Evolutionary conservation across 345 rosid species (phyloP).

Genomic region (Populus pruinosa): DNA sequence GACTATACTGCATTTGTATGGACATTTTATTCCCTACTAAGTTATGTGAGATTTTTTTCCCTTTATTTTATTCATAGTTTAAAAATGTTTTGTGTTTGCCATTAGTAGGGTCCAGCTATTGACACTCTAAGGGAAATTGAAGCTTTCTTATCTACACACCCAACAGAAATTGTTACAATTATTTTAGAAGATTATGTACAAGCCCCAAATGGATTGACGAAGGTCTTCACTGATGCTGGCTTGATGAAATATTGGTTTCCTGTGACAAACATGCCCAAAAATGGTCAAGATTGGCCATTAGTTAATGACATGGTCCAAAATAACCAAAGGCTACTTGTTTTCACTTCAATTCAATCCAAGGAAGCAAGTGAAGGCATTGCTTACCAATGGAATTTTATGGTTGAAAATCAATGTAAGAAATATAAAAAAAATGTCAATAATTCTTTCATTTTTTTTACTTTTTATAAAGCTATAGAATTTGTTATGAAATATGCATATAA

Average conservation of each 20-base stretch:
- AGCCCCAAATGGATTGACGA: slow-evolving; percentile 50
- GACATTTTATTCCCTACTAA: not conserved
- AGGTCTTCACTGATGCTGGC: slow-evolving; percentile 52
- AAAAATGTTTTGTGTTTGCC: not conserved
- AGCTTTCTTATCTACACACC: slow-evolving; percentile 56
- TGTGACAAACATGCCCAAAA: slow-evolving; percentile 51
- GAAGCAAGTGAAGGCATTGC: slow-evolving; percentile 62
- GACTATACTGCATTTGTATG: slow-evolving; percentile 64
- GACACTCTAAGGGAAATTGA: slow-evolving; percentile 55
- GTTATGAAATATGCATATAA: no score
- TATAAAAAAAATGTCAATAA: not conserved
- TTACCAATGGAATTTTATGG: slow-evolving; percentile 80
- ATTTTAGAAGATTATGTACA: slow-evolving; percentile 67
- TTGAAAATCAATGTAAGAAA: slow-evolving; percentile 62
- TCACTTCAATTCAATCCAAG: slow-evolving; percentile 53
- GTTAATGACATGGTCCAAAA: slow-evolving; percentile 59
- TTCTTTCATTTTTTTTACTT: not conserved
- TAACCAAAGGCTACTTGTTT: slow-evolving; percentile 54
- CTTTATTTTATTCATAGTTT: not conserved
- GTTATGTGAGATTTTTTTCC: no score
- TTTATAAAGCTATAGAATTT: not conserved
- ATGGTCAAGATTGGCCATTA: slow-evolving; percentile 64
- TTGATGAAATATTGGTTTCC: slow-evolving; percentile 70
- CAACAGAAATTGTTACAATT: slow-evolving; percentile 50
- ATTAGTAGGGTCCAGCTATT: slow-evolving; percentile 51